A percentile compares a stretch with the other conserved stretches of the same genome.
phyloP scores from a whole-genome alignment of 140 eudicot species.

The Anethum foeniculum region DNA sequence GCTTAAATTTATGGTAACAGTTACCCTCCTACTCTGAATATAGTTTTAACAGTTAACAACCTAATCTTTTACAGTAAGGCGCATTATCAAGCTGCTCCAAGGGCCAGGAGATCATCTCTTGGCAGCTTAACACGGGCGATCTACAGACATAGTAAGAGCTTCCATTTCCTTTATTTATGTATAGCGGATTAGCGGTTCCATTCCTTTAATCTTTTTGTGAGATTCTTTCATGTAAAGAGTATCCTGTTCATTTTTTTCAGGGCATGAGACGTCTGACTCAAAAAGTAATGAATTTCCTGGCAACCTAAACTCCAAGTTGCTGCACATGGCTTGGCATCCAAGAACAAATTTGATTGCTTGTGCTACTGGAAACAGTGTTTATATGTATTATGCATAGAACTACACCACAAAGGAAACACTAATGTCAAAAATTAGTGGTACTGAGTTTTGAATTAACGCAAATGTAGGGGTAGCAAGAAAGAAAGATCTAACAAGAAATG shows the following conservation, averaged over 20 bases:
- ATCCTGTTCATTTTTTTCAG: conserved; percentile 22
- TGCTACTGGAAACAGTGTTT: conserved; percentile 54
- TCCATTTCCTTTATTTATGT: background rate
- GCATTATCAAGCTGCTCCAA: conserved; percentile 33
- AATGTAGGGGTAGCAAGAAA: background rate
- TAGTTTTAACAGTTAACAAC: background rate
- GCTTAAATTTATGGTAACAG: background rate
- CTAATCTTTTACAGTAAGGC: conserved; percentile 32
- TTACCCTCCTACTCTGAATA: background rate
- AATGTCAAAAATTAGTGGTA: background rate
- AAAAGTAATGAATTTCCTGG: conserved; percentile 31
- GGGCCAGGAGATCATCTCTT: conserved; percentile 60
- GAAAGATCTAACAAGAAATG: background rate
- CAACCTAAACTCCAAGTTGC: conserved; percentile 51
- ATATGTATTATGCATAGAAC: conserved; percentile 51
- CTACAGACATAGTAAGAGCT: conserved; percentile 43
- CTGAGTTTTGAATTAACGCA: background rate
- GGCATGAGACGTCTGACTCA: conserved; percentile 26
- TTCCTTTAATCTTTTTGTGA: background rate
- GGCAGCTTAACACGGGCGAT: conserved; percentile 64
- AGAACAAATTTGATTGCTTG: conserved; percentile 57
- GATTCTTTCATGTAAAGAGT: background rate
- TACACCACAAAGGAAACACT: background rate
- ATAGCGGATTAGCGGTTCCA: background rate
- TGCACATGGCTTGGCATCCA: conserved; percentile 80